Conservation (phyloP, 495 filamentous ascomycete species). For the Neurospora hispaniola region DNA sequence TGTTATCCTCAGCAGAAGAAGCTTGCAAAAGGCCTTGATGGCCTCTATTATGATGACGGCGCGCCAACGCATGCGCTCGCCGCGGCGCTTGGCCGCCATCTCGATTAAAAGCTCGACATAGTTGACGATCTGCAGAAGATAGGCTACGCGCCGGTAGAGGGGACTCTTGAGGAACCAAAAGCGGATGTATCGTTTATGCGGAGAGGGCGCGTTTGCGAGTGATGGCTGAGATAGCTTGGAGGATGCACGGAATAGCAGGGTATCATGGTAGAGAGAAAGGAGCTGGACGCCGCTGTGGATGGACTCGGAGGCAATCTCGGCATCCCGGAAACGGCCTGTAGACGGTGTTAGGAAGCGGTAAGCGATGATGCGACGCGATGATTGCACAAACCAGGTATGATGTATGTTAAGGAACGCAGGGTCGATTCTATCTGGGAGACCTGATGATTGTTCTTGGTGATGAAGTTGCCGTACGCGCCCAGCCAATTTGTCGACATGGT, state of each 20-base stretch:
- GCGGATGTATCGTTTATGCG: constrained; percentile 80
- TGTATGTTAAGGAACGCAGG: constrained; percentile 83
- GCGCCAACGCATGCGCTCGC: constrained; percentile 78
- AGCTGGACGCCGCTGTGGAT: constrained; percentile 82
- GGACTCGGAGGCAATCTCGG: constrained; percentile 88
- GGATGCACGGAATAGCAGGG: constrained; percentile 62
- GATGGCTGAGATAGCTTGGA: constrained; percentile 32
- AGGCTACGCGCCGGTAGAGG: constrained; percentile 65
- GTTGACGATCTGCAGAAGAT: constrained; percentile 75
- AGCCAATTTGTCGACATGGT: constrained; percentile 55
- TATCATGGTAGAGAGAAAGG: constrained; percentile 89
- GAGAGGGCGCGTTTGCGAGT: constrained; percentile 46
- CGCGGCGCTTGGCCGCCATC: constrained; percentile 68
- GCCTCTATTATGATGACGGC: constrained; percentile 79
- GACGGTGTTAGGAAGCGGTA: constrained; percentile 7
- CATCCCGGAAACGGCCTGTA: constrained; percentile 80
- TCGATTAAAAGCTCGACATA: constrained; percentile 90
- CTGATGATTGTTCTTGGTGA: constrained; percentile 84
- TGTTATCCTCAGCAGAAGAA: constrained; percentile 75
- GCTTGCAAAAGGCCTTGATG: constrained; percentile 76
- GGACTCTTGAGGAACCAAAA: constrained; percentile 73
- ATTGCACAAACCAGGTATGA: constrained; percentile 66
- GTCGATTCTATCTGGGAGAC: constrained; percentile 90
- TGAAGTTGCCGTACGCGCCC: constrained; percentile 76
- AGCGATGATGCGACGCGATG: neutral